Evolutionary conservation across 2,329 filamentous ascomycete species (phyloP), one percentile per base, ranked within the genome.

Genomic region (Colletotrichum eleusines): DNA sequence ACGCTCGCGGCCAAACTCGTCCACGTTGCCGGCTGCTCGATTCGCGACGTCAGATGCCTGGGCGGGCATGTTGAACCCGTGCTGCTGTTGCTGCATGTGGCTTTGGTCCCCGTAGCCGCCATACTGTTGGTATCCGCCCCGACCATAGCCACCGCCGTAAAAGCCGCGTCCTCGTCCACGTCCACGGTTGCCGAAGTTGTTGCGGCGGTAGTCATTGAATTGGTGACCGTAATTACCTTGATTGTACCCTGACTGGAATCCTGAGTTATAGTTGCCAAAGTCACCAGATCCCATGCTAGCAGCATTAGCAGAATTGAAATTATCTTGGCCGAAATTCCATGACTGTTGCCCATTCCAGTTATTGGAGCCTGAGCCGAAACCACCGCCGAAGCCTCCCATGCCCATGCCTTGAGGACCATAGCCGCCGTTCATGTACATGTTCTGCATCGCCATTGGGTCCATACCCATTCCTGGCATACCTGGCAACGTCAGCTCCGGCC

Each of bases 301-400:
- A 89, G 90, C 90, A 92, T 90, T 94, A 92, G 90, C 88, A 88
- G 91, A 85, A 90, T 90, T 94, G 91, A 90, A 94, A 92, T 93
- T 94, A 93, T 93, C 91, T 91, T 92, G 91, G 87, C 90, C 89
- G 87, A 90, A 89, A 91, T 91, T 92, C 92, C 91, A 94, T 87
- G 91, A 90, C 85, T 93, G 91, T 84, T 92, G 91, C 86, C 88
- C 88, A 87, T 91, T 92, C 91, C 91, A 94, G 86, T 90, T 91
- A 89, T 91, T 89, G 87, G 90, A 88, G 81, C 89, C 88, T 79
- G 83, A 80, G 79, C 81, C 83, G 79, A 79, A 86, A 80, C 88
- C 87, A 82, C 89, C 89, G 84, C 89, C 88, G 83, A 90, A 90
- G 79, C 90, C 89, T 85, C 90, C 93, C 92, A 95, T 93, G 86